Evolutionary conservation across 2,329 filamentous ascomycete species (phyloP).

Genomic region (Dendryphion nanum): DNA sequence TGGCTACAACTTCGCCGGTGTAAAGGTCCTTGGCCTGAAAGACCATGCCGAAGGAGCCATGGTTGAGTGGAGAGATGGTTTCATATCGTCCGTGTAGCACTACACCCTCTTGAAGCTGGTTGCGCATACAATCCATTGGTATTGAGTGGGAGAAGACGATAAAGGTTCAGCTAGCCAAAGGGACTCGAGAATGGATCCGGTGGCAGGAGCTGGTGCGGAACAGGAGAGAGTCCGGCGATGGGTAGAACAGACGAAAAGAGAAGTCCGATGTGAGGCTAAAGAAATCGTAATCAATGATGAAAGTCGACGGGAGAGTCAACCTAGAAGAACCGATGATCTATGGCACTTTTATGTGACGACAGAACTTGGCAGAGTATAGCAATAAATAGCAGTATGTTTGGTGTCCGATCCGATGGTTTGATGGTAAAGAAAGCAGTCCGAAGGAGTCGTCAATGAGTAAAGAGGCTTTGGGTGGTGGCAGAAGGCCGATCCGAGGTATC

Average conservation of each 20-base stretch:
- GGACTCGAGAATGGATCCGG: conserved; percentile 38
- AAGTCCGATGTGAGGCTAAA: conserved; percentile 11
- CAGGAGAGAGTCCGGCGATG: conserved; percentile 11
- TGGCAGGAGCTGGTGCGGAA: conserved; percentile 20
- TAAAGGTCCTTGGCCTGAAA: conserved; percentile 82
- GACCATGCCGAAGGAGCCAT: conserved; percentile 98
- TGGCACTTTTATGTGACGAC: conserved; percentile 36
- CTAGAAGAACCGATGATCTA: conserved; percentile 36
- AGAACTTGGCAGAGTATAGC: conserved; percentile 29
- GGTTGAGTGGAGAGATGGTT: conserved; percentile 91
- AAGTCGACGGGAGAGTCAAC: conserved; percentile 29
- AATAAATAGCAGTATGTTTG: conserved; percentile 31
- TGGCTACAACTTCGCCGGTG: conserved; percentile 79
- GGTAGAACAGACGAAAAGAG: conserved; percentile 15
- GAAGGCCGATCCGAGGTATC: conserved; percentile 24
- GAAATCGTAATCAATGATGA: conserved; percentile 34
- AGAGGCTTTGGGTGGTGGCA: conserved; percentile 22
- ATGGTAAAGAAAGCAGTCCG: conserved; percentile 14
- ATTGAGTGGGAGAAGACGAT: conserved; percentile 13
- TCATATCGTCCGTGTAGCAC: conserved; percentile 86
- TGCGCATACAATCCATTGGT: conserved; percentile 80
- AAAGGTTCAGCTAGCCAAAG: conserved; percentile 20
- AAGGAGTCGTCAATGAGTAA: conserved; percentile 32
- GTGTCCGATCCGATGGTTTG: conserved; percentile 19
- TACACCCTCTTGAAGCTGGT: conserved; percentile 75